Evolutionary conservation across 345 rosid species (phyloP).

Genomic region (Citrus reticulata): DNA sequence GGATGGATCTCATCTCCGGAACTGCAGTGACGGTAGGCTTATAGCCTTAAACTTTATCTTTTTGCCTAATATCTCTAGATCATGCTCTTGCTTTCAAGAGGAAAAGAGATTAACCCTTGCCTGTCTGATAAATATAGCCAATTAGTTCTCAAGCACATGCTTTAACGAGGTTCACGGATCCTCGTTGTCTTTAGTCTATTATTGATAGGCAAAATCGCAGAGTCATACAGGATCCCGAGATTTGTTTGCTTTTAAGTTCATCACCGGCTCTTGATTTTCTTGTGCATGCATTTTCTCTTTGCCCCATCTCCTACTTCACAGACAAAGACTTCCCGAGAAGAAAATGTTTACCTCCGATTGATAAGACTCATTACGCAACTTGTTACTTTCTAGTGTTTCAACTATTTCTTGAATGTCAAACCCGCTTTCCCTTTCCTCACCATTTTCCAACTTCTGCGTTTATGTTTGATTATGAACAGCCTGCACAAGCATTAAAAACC

Average conservation of each 20-base stretch:
- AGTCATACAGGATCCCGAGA: background rate
- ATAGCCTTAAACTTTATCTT: background rate
- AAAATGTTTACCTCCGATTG: background rate
- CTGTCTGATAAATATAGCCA: background rate
- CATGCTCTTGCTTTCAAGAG: background rate
- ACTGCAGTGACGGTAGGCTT: conserved; percentile 23
- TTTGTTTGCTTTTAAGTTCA: background rate
- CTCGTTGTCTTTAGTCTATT: background rate
- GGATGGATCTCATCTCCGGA: conserved; percentile 9
- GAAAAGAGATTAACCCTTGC: background rate
- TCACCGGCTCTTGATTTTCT: background rate
- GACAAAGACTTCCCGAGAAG: background rate
- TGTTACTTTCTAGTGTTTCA: background rate
- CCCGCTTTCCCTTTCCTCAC: no score
- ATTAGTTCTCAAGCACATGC: background rate
- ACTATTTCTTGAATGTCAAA: background rate
- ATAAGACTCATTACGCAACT: background rate
- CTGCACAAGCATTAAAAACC: background rate
- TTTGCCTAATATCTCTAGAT: background rate
- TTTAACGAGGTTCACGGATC: background rate
- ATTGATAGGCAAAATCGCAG: background rate
- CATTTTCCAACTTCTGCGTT: background rate
- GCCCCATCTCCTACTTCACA: background rate
- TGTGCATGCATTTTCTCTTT: background rate
- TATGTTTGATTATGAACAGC: background rate